phyloP scores from a whole-genome alignment of 2,329 filamentous ascomycete genomes.

The Botryotinia convoluta region DNA sequence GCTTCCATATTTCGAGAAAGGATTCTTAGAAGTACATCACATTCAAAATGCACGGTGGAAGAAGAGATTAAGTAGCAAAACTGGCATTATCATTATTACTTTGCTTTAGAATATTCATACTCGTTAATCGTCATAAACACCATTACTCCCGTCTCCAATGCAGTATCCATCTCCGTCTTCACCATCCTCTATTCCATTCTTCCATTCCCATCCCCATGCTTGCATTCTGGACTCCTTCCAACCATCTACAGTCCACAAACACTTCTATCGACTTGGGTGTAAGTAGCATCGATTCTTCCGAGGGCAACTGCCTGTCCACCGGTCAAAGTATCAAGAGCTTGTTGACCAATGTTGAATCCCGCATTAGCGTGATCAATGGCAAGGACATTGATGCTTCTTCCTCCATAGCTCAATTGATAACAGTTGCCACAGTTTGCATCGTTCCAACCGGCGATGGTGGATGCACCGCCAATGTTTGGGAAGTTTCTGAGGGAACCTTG shows the following conservation, averaged over 20 bases:
- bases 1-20: background rate
- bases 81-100: background rate
- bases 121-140: background rate
- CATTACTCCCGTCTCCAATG: background rate
- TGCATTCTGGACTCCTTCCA: background rate
- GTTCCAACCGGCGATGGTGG: constrained; percentile 55
- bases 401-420: constrained; percentile 54
- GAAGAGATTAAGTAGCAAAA: background rate
- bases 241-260: constrained; percentile 43
- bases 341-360: constrained; percentile 57
- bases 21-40: background rate
- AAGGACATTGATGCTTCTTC: constrained; percentile 52
- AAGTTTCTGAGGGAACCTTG: constrained; percentile 52
- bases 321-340: constrained; percentile 56
- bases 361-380: constrained; percentile 52
- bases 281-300: constrained; percentile 52
- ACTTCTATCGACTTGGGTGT: constrained; percentile 44
- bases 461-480: constrained; percentile 55
- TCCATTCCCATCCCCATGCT: background rate
- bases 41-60: background rate
- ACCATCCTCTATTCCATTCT: too few species aligned
- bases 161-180: background rate
- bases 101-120: background rate
- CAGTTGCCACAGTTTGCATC: constrained; percentile 55
- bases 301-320: constrained; percentile 48